Base-by-base conservation (phyloP, 176 grass and related monocot species). In the Chrysopogon serrulatus region DNA sequence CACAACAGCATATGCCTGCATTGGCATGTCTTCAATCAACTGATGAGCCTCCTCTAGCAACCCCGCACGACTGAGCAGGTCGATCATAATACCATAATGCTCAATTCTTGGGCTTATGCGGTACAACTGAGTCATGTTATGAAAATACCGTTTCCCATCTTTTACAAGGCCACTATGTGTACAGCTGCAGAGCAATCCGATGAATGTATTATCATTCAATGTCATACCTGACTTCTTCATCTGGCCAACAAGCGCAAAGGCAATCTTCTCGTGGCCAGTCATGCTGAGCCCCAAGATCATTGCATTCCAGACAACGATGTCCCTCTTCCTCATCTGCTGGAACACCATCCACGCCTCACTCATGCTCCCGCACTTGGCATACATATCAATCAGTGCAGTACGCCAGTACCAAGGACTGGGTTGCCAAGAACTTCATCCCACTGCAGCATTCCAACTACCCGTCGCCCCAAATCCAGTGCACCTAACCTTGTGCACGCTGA, bases 41-140 rank as follows among this genome's bases (percentile, higher is more conserved):
- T 78, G 82, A 54, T 70, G 82, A 77, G 92, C 92, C 48, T 88
- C 84, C 43, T 90, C 61, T 57, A 94, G 66, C 68, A 92, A 84
- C 0, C 92, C 92, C 16, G 90, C 82, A 39, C 92, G 90, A 54
- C 90, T 87, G 48, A 94, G 79, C n/a, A 94, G 78, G 76, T 94
- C 92, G 1, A 94, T 85, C 85, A 94, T 94, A 77, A 74, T 81
- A 60, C 90, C 92, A 10, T 90, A 92, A 60, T 94, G 92, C 82
- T 94, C 92, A 21, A 92, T 62, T 80, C 82, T 89, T 27, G 87
- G 92, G 4, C 23, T 86, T 66, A 94, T 87, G 75, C 0, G 31
- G 56, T 87, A 92, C 5, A 86, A 11, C 43, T 61, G 74, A 71
- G 42, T 73, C 78, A 94, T 94, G 68, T 78, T 83, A 44, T 23